These are phyloP conservation scores for Phaffia australis DNA, from an alignment of 768 basidiomycete genomes.

Conservation along the genomic window DNA sequence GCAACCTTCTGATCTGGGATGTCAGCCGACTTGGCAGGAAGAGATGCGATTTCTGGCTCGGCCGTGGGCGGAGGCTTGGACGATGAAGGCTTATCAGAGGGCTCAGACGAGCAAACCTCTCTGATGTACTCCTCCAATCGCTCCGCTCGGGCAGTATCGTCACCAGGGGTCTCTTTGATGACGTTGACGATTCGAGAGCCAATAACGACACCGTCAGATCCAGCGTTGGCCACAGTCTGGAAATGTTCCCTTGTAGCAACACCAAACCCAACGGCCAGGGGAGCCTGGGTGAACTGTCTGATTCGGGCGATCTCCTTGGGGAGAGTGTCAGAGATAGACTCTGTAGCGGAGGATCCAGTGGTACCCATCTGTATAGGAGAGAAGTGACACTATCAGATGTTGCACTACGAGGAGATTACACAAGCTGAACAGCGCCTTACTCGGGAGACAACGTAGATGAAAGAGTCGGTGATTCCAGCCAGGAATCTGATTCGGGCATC, in stretches of 20 bases:
- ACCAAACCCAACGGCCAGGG: slow-evolving; percentile 93
- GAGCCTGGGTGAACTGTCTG: slow-evolving; percentile 51
- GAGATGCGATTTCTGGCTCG: slow-evolving; percentile 33
- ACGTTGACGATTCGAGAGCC: slow-evolving; percentile 74
- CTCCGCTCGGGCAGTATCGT: slow-evolving; percentile 40
- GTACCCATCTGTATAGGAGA: slow-evolving; percentile 69
- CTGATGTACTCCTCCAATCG: slow-evolving; percentile 64
- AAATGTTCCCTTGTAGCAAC: slow-evolving; percentile 84
- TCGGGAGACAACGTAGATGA: slow-evolving; percentile 98
- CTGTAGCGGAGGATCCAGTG: slow-evolving; percentile 66
- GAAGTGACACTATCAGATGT: not conserved
- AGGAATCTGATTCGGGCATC: slow-evolving; percentile 80
- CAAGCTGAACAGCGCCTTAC: slow-evolving; percentile 39
- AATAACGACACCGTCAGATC: slow-evolving; percentile 92
- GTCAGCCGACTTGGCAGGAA: not conserved
- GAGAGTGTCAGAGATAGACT: slow-evolving; percentile 60
- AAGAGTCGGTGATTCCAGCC: slow-evolving; percentile 83
- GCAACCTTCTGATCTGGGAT: not conserved
- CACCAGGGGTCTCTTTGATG: slow-evolving; percentile 55
- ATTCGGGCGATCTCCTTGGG: slow-evolving; percentile 77
- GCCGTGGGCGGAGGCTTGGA: slow-evolving; percentile 34
- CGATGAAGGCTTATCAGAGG: slow-evolving; percentile 10
- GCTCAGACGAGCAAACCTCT: slow-evolving; percentile 43
- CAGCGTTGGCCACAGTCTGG: slow-evolving; percentile 67
- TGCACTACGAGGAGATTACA: slow-evolving; percentile 1